A percentile compares a stretch with the other conserved stretches of the same genome.
These are phyloP conservation scores for Hypoxylon sp. DNA, from an alignment of 2,329 filamentous ascomycete genomes.

Conservation along the genomic window DNA sequence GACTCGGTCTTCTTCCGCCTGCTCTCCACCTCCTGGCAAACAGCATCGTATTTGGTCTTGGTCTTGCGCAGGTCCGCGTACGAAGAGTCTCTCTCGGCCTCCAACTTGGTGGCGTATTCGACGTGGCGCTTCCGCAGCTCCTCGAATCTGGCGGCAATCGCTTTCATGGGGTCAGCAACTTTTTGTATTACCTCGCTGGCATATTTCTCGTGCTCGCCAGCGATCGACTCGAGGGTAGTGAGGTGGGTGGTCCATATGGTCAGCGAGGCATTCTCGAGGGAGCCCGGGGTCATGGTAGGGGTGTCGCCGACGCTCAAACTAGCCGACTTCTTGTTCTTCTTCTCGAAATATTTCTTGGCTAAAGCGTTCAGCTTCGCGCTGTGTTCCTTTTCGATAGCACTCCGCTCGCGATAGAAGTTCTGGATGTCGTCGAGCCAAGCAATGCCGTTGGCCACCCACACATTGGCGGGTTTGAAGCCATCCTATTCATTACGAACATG, in stretches of 20 bases:
- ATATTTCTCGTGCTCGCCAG: conserved; percentile 87
- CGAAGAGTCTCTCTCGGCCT: conserved; percentile 84
- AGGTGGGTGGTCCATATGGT: conserved; percentile 97
- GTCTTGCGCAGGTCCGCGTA: conserved; percentile 88
- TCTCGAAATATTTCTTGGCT: conserved; percentile 96
- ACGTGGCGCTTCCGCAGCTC: conserved; percentile 90
- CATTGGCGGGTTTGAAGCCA: conserved; percentile 94
- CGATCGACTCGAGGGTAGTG: conserved; percentile 85
- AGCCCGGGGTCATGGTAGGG: conserved; percentile 91
- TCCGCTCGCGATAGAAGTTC: conserved; percentile 94
- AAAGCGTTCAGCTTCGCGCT: conserved; percentile 84
- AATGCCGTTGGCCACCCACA: conserved; percentile 89
- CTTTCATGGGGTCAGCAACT: conserved; percentile 86
- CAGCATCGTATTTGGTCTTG: conserved; percentile 91
- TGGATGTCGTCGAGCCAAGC: conserved; percentile 96
- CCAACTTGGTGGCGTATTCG: conserved; percentile 87
- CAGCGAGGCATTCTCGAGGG: conserved; percentile 92
- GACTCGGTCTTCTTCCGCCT: conserved; percentile 94
- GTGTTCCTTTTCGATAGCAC: conserved; percentile 96
- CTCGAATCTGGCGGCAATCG: conserved; percentile 78
- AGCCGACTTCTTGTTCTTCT: conserved; percentile 90
- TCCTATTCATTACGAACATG: conserved; percentile 65
- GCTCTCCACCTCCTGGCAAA: conserved; percentile 93
- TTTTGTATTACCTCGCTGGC: conserved; percentile 78
- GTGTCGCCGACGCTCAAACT: conserved; percentile 92